Percentiles rank a stretch among this genome's conserved stretches.
These are phyloP conservation scores for Nothophaeocryptopus gaeumannii DNA, from an alignment of 2,329 filamentous ascomycete species.

Conservation along the genomic window DNA sequence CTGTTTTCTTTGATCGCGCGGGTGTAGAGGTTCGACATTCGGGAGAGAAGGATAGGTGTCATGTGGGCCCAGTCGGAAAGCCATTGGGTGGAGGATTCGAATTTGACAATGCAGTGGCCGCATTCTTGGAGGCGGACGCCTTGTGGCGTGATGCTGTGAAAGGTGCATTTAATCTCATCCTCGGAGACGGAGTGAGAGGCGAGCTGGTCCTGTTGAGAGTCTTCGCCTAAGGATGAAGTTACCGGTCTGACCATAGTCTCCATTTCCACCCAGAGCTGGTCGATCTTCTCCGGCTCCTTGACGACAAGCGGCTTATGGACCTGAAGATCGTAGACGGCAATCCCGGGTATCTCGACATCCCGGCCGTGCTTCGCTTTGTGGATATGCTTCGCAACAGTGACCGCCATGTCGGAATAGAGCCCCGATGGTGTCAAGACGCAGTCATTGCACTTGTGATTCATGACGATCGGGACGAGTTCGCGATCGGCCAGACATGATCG, in stretches of 20 bases:
- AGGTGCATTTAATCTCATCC: conserved; percentile 21
- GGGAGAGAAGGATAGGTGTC: conserved; percentile 16
- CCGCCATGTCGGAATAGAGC: conserved; percentile 37
- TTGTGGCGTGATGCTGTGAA: conserved; percentile 25
- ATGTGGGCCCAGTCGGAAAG: conserved; percentile 22
- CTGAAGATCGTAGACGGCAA: conserved; percentile 28
- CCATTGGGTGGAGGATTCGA: conserved; percentile 22
- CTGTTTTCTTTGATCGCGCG: conserved; percentile 16
- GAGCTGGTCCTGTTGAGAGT: background rate
- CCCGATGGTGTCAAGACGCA: conserved; percentile 32
- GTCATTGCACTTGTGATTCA: conserved; percentile 36
- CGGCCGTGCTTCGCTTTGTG: conserved; percentile 13
- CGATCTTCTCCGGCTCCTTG: conserved; percentile 19
- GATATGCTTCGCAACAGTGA: conserved; percentile 28
- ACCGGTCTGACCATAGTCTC: conserved; percentile 11
- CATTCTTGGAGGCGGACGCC: conserved; percentile 26
- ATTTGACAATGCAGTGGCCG: conserved; percentile 26
- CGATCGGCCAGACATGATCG: conserved; percentile 25
- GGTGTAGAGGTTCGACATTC: conserved; percentile 21
- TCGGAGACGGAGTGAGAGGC: too few species aligned
- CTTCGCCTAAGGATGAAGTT: background rate
- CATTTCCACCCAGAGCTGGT: conserved; percentile 28
- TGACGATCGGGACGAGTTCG: conserved; percentile 25
- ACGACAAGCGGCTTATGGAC: conserved; percentile 30
- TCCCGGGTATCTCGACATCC: conserved; percentile 16